Percentiles rank a stretch among this genome's conserved stretches.
phyloP scores from a whole-genome alignment of 2,329 filamentous ascomycete genomes.

The Neopestalotiopsis rosae region DNA sequence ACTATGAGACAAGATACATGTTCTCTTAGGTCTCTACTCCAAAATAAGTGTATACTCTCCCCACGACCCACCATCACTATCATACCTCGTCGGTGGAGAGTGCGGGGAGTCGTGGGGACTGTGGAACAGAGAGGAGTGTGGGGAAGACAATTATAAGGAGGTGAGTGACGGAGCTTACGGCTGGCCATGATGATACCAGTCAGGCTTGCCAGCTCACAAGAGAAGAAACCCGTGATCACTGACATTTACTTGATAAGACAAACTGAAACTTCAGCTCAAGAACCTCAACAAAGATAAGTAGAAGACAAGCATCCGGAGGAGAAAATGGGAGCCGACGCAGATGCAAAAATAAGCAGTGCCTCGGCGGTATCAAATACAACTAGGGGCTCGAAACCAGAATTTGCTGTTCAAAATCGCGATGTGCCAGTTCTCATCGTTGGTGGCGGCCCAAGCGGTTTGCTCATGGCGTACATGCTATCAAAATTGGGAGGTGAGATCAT shows the following conservation, averaged over 20 bases:
- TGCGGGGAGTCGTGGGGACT: constrained; percentile 7
- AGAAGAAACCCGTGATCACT: not conserved
- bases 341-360: not conserved
- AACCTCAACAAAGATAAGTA: no score
- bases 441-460: constrained; percentile 41
- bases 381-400: no score
- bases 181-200: not conserved
- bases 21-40: no score
- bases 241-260: not conserved
- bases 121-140: not conserved
- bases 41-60: not conserved
- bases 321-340: not conserved
- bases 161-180: not conserved
- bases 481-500: constrained; percentile 29
- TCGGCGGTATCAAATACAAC: not conserved
- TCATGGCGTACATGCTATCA: constrained; percentile 39
- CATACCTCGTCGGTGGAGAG: not conserved
- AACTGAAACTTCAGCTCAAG: no score
- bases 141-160: constrained; percentile 1
- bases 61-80: not conserved
- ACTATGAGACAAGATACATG: no score
- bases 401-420: constrained; percentile 15
- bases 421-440: constrained; percentile 42
- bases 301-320: not conserved
- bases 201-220: not conserved